Conservation (phyloP, 2,329 filamentous ascomycete genomes). For the Ophiocordyceps polyrhachis-furcata region DNA sequence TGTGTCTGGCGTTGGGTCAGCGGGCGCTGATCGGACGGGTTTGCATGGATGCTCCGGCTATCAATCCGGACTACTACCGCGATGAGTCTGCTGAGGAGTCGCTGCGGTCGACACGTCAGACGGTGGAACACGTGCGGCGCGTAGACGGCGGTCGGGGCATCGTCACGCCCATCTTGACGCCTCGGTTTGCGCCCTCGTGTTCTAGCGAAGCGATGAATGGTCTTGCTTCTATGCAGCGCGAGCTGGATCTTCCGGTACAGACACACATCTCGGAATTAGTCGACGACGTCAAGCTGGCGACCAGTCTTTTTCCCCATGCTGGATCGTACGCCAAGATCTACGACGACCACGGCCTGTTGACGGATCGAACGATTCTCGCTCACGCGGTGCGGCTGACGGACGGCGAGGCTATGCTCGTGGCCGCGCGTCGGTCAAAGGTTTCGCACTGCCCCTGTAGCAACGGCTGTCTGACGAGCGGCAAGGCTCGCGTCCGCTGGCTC, state of each 20-base stretch:
- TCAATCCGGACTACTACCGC: constrained; percentile 60
- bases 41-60: constrained; percentile 64
- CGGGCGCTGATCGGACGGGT: constrained; percentile 79
- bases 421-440: constrained; percentile 42
- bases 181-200: constrained; percentile 46
- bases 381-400: constrained; percentile 63
- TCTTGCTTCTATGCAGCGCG: constrained; percentile 45
- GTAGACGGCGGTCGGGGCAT: constrained; percentile 49
- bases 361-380: constrained; percentile 57
- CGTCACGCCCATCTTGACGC: constrained; percentile 65
- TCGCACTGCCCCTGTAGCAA: constrained; percentile 83
- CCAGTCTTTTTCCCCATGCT: constrained; percentile 44
- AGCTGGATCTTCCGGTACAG: constrained; percentile 52
- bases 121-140: constrained; percentile 43
- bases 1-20: constrained; percentile 67
- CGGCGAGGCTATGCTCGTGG: constrained; percentile 47
- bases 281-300: constrained; percentile 54
- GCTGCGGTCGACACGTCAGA: constrained; percentile 34
- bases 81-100: constrained; percentile 47
- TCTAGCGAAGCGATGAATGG: constrained; percentile 37
- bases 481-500: constrained; percentile 55
- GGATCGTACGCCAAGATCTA: constrained; percentile 61
- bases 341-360: constrained; percentile 52
- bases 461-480: constrained; percentile 60
- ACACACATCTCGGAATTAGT: constrained; percentile 81